Evolutionary conservation across 805 yeast species (phyloP).

Genomic region (Candida maltosa): DNA sequence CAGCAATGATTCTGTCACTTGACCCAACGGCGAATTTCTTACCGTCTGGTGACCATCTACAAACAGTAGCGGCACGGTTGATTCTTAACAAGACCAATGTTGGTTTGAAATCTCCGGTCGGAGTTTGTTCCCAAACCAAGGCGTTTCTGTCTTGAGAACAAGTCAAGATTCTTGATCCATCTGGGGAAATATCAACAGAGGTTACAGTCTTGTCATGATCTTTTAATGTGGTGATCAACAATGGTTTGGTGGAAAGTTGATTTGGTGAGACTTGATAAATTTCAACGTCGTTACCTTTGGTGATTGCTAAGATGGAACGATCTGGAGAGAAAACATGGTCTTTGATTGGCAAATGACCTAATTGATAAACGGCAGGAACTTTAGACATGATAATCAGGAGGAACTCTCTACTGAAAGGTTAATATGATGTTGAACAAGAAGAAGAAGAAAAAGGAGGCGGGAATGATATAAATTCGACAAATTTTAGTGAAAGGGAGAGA

Average conservation of each 20-base stretch:
- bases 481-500: neutral
- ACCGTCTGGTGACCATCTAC: conserved; percentile 95
- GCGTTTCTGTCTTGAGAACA: conserved; percentile 98
- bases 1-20: conserved; percentile 89
- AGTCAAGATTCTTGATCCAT: conserved; percentile 83
- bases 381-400: conserved; percentile 18
- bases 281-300: conserved; percentile 74
- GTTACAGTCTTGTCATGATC: conserved; percentile 95
- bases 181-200: conserved; percentile 84
- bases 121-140: conserved; percentile 80
- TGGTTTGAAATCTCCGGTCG: conserved; percentile 66
- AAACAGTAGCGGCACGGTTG: conserved; percentile 92
- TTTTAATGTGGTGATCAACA: conserved; percentile 59
- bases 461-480: too few relatives aligned
- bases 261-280: conserved; percentile 56
- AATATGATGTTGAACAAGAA: neutral
- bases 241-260: conserved; percentile 44
- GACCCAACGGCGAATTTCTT: conserved; percentile 95
- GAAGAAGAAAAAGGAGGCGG: neutral
- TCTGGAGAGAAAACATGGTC: conserved; percentile 87
- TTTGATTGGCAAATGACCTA: conserved; percentile 83
- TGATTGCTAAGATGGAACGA: conserved; percentile 64
- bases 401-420: conserved; percentile 23
- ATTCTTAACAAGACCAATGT: conserved; percentile 89
- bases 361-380: conserved; percentile 47